Evolutionary conservation across 345 rosid genomes (phyloP), one percentile per base, ranked within the genome.

Genomic region (Zanthoxylum bungeanum): DNA sequence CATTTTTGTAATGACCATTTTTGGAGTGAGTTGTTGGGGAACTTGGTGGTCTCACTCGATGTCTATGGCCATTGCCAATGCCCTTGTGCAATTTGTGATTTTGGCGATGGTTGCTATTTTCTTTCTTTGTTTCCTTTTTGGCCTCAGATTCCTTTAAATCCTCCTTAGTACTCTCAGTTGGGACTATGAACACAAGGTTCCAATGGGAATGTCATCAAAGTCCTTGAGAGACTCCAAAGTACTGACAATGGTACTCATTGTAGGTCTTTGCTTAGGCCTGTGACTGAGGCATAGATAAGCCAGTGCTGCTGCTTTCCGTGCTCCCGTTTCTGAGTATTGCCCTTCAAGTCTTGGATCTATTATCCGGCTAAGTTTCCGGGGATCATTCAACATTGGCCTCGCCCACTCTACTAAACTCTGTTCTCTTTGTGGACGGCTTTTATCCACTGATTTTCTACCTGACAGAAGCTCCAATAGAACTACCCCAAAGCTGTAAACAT

Each of bases 261-360:
- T 69, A 0, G 98, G 98, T 56, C 98, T 83, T 39, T 79, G 88
- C 82, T 90, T 93, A 0, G 97, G 90, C 74, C 96, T 73, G 60
- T 87, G 87, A 68, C 97, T 87, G 60, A 93, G 83, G 83, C 97
- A 93, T 66, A 52, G 86, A 70, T 91, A 88, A 1, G 98, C 97
- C 80, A 93, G 69, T 53, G 86, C 84, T 9, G 97, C 97, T 31
- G 92, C 98, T 72, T 90, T 90, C 56, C 76, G 73, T 2, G 92
- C 93, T 1, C 96, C 98, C 0, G 81, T 68, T 75, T 93, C 98
- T 0, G 98, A 90, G 85, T 90, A 93, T 65, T 84, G 96, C 9
- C 94, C 96, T 76, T 93, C 98, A 7, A 93, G 89, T 72, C 97
- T 85, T 0, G 93, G 94, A 70, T 93, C 98, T 91, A 93, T 88